Base-by-base conservation (phyloP, 768 basidiomycete genomes). In the Cystobasidium onofrii region DNA sequence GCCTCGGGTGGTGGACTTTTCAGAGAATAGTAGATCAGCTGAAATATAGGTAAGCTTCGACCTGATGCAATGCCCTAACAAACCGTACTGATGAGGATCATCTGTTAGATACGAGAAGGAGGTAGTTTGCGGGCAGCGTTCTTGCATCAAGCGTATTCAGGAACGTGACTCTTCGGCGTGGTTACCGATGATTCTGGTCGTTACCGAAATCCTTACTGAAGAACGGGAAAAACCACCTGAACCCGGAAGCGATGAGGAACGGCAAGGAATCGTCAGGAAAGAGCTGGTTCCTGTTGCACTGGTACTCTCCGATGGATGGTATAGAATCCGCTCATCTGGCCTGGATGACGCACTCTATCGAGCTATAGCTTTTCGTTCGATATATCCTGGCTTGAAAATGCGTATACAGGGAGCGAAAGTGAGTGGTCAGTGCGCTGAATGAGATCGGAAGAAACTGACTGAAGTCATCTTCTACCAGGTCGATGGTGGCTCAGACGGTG, bases 281-380 rank as follows among this genome's bases (percentile, higher is more conserved):
- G 82, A 82, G 27, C 79, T 83, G 1, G 43, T 69, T 81, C 84
- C 76, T 86, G 88, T 0, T 86, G 88, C 76, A 81, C 33, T 99
- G 6, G 96, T 97, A 81, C 82, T 98, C n/a, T 93, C 92, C 0
- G 96, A 99, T 79, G 96, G 96, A 17, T 99, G 96, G 96, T 99
- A 99, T 78, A 83, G 88, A 33, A 83, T 98, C 7, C 86, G 87
- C 17, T 90, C 92, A 0, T 84, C 84, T 57, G 63, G 44, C 20
- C 36, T 72, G 34, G 96, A 98, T 80, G 81, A 82, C 23, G 86
- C 89, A 1, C 83, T 99, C 25, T 84, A 84, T 1, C 85, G 89
- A 54, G 94, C 91, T 1, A 81, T 90, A 10, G 83, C 84, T 57
- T 85, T 84, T 29, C 88, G 90, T 0, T 83, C 85, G 57, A 85